Evolutionary conservation across 257 asterid genomes (phyloP).

Genomic region (Salvia splendens): DNA sequence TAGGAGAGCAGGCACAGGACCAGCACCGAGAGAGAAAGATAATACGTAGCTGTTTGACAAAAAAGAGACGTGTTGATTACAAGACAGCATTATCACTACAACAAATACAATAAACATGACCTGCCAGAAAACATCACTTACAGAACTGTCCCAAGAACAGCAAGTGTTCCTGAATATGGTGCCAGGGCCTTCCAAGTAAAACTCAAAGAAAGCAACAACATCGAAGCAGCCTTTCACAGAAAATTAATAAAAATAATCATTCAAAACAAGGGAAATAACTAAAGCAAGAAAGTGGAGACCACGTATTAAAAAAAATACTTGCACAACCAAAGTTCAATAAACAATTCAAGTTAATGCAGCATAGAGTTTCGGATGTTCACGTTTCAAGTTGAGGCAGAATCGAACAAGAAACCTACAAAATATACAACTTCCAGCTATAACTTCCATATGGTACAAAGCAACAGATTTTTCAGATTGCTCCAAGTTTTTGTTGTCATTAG

Average conservation of each 20-base stretch:
- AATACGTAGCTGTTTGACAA: slow-evolving; percentile 62
- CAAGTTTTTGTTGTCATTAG: slow-evolving; percentile 11
- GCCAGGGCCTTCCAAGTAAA: slow-evolving; percentile 82
- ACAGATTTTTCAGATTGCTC: not conserved
- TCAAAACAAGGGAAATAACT: slow-evolving; percentile 19
- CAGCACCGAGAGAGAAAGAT: slow-evolving; percentile 97
- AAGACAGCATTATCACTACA: slow-evolving; percentile 8
- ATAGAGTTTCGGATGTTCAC: not conserved
- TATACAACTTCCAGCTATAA: not conserved
- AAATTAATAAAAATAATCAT: slow-evolving; percentile 1
- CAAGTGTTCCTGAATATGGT: slow-evolving; percentile 78
- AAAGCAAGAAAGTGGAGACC: not conserved
- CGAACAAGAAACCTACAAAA: no score
- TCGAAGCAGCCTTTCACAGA: slow-evolving; percentile 72
- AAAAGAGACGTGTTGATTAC: not conserved
- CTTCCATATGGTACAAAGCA: not conserved
- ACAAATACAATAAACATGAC: slow-evolving; percentile 15
- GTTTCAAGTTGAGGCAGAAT: slow-evolving; percentile 1
- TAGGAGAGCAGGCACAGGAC: slow-evolving; percentile 98
- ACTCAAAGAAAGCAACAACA: slow-evolving; percentile 81
- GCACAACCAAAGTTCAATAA: slow-evolving; percentile 11
- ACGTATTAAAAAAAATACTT: not conserved
- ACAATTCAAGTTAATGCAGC: not conserved
- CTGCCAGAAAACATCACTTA: slow-evolving; percentile 42
- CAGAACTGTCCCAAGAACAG: slow-evolving; percentile 88